A percentile compares a stretch with the other conserved stretches of the same genome.
Conservation (phyloP, 2,329 filamentous ascomycete species). For the Claviceps spartinae region DNA sequence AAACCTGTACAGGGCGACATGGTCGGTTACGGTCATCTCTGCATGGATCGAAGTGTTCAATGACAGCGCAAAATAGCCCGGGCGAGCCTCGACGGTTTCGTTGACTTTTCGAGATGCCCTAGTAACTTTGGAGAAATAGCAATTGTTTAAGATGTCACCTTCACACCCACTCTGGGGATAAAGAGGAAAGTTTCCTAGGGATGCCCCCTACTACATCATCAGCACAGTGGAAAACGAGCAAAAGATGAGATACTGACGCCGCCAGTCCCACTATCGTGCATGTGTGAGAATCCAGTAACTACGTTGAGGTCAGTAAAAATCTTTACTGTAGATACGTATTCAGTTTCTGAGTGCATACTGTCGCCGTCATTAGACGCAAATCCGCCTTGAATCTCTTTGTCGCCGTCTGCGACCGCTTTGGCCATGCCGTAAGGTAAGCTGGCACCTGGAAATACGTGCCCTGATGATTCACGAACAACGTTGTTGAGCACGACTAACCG, state of each 20-base stretch:
- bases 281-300: constrained; percentile 19
- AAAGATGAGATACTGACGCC: constrained; percentile 14
- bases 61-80: constrained; percentile 47
- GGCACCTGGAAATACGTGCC: constrained; percentile 17
- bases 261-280: constrained; percentile 18
- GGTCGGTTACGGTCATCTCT: constrained; percentile 49
- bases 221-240: not conserved
- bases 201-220: constrained; percentile 20
- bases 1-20: constrained; percentile 48
- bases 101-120: constrained; percentile 35
- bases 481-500: not conserved
- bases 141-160: constrained; percentile 30
- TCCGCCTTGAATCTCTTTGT: constrained; percentile 14
- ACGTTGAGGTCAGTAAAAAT: not conserved
- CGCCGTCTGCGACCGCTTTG: constrained; percentile 16
- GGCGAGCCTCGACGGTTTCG: constrained; percentile 38
- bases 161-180: constrained; percentile 35
- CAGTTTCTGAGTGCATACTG: constrained; percentile 5
- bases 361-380: constrained; percentile 14
- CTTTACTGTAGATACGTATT: not conserved
- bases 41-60: constrained; percentile 43
- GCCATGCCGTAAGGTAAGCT: constrained; percentile 17
- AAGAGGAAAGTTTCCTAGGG: constrained; percentile 37
- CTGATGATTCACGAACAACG: not conserved
- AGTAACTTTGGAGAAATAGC: constrained; percentile 34